A percentile compares a stretch with the other conserved stretches of the same genome.
Evolutionary conservation across 805 yeast genomes (phyloP).

Genomic region (Sporopachydermia quercuum): DNA sequence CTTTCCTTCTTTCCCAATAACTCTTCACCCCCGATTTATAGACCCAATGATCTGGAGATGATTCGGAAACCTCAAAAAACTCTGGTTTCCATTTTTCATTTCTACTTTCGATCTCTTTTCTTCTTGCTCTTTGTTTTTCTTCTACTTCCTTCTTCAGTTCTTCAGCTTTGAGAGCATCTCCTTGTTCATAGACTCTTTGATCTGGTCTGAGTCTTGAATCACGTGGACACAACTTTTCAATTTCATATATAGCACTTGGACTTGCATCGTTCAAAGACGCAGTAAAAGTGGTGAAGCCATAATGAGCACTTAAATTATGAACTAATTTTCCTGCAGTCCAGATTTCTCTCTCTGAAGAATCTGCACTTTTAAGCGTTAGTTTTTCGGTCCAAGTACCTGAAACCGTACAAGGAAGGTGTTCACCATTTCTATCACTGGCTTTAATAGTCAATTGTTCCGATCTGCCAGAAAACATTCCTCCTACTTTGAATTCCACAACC

Average conservation of each 20-base stretch:
- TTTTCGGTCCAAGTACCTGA: slow-evolving; percentile 79
- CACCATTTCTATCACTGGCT: slow-evolving; percentile 11
- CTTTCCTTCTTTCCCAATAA: slow-evolving; percentile 71
- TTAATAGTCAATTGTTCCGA: slow-evolving; percentile 45
- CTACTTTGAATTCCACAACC: slow-evolving; percentile 56
- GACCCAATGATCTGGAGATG: slow-evolving; percentile 29
- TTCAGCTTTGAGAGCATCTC: slow-evolving; percentile 62
- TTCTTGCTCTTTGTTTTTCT: slow-evolving; percentile 63
- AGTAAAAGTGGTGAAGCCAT: slow-evolving; percentile 77
- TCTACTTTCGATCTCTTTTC: slow-evolving; percentile 38
- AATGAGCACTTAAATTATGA: slow-evolving; percentile 42
- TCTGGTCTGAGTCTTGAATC: slow-evolving; percentile 91
- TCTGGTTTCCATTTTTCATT: slow-evolving; percentile 36
- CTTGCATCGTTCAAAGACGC: slow-evolving; percentile 59
- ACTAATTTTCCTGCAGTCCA: slow-evolving; percentile 67
- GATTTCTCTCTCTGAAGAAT: slow-evolving; percentile 24
- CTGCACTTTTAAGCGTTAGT: slow-evolving; percentile 24
- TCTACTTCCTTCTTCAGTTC: slow-evolving; percentile 51
- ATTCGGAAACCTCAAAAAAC: slow-evolving; percentile 41
- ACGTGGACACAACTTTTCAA: slow-evolving; percentile 70
- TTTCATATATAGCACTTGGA: slow-evolving; percentile 34
- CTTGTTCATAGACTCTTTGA: slow-evolving; percentile 54
- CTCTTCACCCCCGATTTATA: slow-evolving; percentile 40
- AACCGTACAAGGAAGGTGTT: slow-evolving; percentile 12
- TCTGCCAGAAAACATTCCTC: slow-evolving; percentile 78